Percentiles rank a stretch among this genome's conserved stretches.
These are phyloP conservation scores for Haberlea rhodopensis DNA, from an alignment of 257 asterid species.

Conservation along the genomic window DNA sequence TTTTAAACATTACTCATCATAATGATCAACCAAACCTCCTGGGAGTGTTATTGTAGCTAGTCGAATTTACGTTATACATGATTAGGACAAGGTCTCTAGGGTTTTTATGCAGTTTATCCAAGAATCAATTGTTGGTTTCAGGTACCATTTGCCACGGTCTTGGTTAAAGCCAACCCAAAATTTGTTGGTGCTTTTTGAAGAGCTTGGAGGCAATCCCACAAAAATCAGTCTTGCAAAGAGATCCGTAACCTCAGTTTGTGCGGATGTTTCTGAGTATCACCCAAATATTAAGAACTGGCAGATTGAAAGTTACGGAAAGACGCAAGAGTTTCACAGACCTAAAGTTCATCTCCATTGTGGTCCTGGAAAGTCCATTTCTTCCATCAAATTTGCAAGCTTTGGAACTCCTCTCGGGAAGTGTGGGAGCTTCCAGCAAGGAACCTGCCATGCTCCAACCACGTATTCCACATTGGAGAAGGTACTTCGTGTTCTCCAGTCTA, in stretches of 20 bases:
- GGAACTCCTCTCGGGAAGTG: conserved; percentile 93
- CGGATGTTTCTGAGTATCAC: conserved; percentile 80
- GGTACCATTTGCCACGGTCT: conserved; percentile 91
- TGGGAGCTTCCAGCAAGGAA: conserved; percentile 82
- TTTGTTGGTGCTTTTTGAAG: conserved; percentile 81
- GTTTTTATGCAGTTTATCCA: not conserved
- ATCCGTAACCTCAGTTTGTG: conserved; percentile 68
- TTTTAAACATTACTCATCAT: not conserved
- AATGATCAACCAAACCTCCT: not conserved
- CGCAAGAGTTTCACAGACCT: conserved; percentile 58
- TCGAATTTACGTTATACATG: not conserved
- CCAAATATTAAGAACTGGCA: conserved; percentile 83
- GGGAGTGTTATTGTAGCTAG: not conserved
- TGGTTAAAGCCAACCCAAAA: conserved; percentile 82
- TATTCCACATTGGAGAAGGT: conserved; percentile 64
- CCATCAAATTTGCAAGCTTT: conserved; percentile 93
- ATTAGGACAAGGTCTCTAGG: too few species aligned
- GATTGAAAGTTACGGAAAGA: conserved; percentile 63
- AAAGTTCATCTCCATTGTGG: conserved; percentile 73
- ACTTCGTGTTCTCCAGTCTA: conserved; percentile 2
- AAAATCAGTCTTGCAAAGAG: conserved; percentile 70
- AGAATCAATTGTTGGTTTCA: conserved; percentile 29
- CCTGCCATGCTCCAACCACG: conserved; percentile 83
- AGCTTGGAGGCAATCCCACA: conserved; percentile 87
- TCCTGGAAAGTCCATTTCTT: conserved; percentile 61